Base-by-base conservation (phyloP, 352 stramenopile species). In the Saprolegnia diclina region DNA sequence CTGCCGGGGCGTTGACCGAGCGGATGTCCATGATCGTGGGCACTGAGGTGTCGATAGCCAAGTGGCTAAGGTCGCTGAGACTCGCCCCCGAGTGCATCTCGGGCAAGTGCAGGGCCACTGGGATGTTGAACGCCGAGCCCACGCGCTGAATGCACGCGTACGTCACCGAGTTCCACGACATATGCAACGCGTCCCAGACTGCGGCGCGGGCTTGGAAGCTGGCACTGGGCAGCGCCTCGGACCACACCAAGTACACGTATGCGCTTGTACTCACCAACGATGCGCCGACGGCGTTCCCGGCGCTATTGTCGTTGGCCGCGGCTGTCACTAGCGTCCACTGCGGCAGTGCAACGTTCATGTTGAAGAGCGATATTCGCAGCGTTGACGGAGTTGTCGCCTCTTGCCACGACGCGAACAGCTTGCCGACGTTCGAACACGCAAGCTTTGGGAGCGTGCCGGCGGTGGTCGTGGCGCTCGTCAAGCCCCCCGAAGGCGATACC, bases 351-450 rank as follows among this genome's bases (percentile, higher is more conserved):
- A 16, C 29, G 10, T 82, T 77, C 18, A 73, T 76, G 46, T 79
- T 83, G 53, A 87, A 85, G 29, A 69, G 68, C 64, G 79, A 83
- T 3, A 77, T 64, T 42, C 78, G 65, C n/a, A 86, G 37, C 4
- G 52, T 74, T 0, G 52, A 63, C 1, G 69, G 48, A 5, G 54
- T 53, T 11, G 61, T 76, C 2, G 48, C 22, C 74, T 89, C 81
- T 19, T 85, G 76, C 84, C 84, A 90, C 6, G 75, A 80, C 35
- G 87, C 71, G 4, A 87, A 69, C 13, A 90, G 42, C 22, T 42
- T 74, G 1, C 64, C 71, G 29, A 6, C 5, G 35, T 52, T 62
- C n/a, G 75, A 9, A 38, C 84, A 92, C 19, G 75, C 69, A 1
- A 90, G 67, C 0, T 75, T 83, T 5, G 80, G 79, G 0, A 57